These are phyloP conservation scores for Coelastrella sp. DNA, from an alignment of 139 green algal genomes.

Conservation along the genomic window DNA sequence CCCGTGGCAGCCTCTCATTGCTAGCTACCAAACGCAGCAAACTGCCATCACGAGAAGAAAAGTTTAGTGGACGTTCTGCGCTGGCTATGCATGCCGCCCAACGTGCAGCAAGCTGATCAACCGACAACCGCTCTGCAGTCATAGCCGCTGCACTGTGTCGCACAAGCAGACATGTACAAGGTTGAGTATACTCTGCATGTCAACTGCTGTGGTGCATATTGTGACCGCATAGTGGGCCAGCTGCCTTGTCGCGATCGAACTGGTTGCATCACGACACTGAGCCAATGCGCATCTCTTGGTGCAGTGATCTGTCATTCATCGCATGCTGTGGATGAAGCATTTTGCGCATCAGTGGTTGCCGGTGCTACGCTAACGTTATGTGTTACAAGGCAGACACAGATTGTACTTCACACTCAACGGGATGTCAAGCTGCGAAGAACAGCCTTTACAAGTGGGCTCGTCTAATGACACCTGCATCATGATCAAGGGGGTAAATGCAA, in stretches of 20 bases:
- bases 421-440: no score
- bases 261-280: not conserved
- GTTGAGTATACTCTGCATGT: not conserved
- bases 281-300: not conserved
- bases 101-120: not conserved
- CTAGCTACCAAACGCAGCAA: not conserved
- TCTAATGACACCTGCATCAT: not conserved
- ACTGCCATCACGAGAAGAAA: constrained; percentile 20
- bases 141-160: not conserved
- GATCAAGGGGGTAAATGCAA: constrained; percentile 11
- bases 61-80: not conserved
- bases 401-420: no score
- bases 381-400: no score
- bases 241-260: constrained; percentile 20
- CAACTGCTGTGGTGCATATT: no score
- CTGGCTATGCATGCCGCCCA: not conserved
- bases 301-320: no score
- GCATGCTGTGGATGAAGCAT: no score
- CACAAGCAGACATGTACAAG: not conserved
- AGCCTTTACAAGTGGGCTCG: no score
- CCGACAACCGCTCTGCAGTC: not conserved
- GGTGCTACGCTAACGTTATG: no score
- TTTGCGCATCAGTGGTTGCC: no score
- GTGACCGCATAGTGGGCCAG: no score
- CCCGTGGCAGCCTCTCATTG: not conserved